Evolutionary conservation across 768 basidiomycete species (phyloP).

Genomic region (Kwoniella mangroviensis): DNA sequence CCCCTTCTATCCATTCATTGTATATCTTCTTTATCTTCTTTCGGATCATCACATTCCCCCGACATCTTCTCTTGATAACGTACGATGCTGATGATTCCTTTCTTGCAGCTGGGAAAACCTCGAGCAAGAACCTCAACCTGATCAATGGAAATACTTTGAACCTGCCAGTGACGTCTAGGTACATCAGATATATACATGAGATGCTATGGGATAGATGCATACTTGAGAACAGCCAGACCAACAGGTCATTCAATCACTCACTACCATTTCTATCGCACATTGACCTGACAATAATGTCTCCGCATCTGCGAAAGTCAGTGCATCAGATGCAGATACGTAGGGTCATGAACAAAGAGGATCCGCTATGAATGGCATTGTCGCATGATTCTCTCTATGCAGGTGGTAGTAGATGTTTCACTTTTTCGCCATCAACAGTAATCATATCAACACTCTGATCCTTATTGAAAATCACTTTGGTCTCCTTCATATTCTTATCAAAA

Average conservation of each 20-base stretch:
- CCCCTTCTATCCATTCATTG: too few relatives aligned
- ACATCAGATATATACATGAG: not conserved
- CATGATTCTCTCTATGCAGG: too few relatives aligned
- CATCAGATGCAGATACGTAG: too few relatives aligned
- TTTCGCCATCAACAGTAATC: not conserved
- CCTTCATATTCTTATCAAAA: not conserved
- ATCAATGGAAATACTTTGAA: constrained; percentile 72
- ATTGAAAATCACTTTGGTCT: not conserved
- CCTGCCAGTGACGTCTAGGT: constrained; percentile 34
- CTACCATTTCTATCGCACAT: not conserved
- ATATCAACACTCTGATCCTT: not conserved
- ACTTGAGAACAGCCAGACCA: not conserved
- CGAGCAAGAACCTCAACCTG: constrained; percentile 75
- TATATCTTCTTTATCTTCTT: too few relatives aligned
- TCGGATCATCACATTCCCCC: too few relatives aligned
- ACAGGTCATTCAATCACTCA: not conserved
- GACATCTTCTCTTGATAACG: too few relatives aligned
- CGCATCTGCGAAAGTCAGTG: too few relatives aligned
- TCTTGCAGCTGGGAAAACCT: constrained; percentile 80
- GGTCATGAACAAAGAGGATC: too few relatives aligned
- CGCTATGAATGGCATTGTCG: too few relatives aligned
- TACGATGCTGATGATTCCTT: not conserved
- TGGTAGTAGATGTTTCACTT: too few relatives aligned
- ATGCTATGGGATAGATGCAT: not conserved
- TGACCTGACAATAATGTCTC: too few relatives aligned